A percentile compares a stretch with the other conserved stretches of the same genome.
Conservation (phyloP, 164 flowering plant genomes). For the Vitis cinerea region DNA sequence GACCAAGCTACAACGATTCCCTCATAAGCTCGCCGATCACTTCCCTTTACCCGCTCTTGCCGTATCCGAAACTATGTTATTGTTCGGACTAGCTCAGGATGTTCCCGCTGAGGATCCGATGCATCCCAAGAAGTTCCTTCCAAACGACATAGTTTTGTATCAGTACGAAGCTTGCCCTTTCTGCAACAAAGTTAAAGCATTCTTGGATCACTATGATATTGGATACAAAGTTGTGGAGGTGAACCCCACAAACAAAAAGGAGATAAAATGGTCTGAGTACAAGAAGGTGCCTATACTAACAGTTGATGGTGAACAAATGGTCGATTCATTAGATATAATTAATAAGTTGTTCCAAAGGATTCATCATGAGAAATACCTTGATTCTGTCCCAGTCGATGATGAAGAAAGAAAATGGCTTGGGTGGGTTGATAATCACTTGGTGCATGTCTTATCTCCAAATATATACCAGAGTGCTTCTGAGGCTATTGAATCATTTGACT, state of each 20-base stretch:
- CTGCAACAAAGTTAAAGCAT: constrained; percentile 96
- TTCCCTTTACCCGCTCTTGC: constrained; percentile 16
- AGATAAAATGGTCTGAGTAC: constrained; percentile 94
- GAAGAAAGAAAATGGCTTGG: constrained; percentile 80
- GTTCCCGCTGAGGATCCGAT: constrained; percentile 58
- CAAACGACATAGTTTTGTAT: constrained; percentile 80
- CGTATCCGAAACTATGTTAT: constrained; percentile 44
- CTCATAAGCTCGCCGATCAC: constrained; percentile 10
- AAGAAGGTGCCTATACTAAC: constrained; percentile 89
- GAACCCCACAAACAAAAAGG: constrained; percentile 90
- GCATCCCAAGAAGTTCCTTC: constrained; percentile 29
- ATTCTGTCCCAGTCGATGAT: constrained; percentile 4
- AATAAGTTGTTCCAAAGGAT: constrained; percentile 50
- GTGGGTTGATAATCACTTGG: constrained; percentile 84
- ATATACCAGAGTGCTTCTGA: constrained; percentile 56
- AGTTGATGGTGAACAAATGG: constrained; percentile 82
- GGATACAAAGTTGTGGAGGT: constrained; percentile 95
- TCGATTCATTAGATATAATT: constrained; percentile 87
- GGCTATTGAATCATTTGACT: constrained; percentile 70
- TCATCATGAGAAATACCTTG: constrained; percentile 25
- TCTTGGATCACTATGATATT: constrained; percentile 78
- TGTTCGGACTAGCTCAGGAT: constrained; percentile 42
- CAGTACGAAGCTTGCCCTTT: constrained; percentile 99
- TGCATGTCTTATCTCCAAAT: constrained; percentile 65
- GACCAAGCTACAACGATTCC: not conserved